Conservation (phyloP, 495 filamentous ascomycete genomes). For the Aspergillus heteromorphus region DNA sequence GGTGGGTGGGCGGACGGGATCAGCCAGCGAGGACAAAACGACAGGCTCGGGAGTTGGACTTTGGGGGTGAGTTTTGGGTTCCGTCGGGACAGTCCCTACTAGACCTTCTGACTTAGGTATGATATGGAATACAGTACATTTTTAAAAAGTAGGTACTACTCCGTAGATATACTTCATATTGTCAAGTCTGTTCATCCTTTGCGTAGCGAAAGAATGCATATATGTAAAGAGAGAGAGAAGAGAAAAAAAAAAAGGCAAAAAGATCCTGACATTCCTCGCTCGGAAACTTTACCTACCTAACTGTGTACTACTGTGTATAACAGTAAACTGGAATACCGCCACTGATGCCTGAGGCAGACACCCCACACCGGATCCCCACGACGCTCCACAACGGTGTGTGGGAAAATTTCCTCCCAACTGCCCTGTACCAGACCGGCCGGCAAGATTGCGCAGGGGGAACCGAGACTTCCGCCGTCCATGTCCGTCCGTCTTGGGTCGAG, state of each 20-base stretch:
- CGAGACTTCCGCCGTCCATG: neutral
- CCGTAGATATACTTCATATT: too few relatives aligned
- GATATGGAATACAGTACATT: neutral
- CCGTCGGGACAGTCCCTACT: neutral
- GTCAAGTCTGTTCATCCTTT: too few relatives aligned
- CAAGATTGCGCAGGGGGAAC: neutral
- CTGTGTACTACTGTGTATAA: too few relatives aligned
- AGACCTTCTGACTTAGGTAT: neutral
- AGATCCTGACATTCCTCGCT: too few relatives aligned
- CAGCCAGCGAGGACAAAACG: neutral
- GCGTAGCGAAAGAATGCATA: too few relatives aligned
- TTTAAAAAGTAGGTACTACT: too few relatives aligned
- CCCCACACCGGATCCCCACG: conserved; percentile 1
- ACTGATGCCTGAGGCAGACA: neutral
- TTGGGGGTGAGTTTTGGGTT: neutral
- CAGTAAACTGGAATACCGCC: too few relatives aligned
- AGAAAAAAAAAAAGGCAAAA: too few relatives aligned
- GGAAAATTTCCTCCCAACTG: neutral
- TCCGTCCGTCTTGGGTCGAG: neutral
- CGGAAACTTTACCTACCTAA: too few relatives aligned
- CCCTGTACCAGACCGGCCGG: neutral
- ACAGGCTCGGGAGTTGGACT: neutral
- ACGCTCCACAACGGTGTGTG: neutral
- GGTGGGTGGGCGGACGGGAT: neutral
- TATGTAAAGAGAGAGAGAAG: too few relatives aligned